Base-by-base conservation (phyloP, 805 yeast genomes). In the Yarrowia sp. region DNA sequence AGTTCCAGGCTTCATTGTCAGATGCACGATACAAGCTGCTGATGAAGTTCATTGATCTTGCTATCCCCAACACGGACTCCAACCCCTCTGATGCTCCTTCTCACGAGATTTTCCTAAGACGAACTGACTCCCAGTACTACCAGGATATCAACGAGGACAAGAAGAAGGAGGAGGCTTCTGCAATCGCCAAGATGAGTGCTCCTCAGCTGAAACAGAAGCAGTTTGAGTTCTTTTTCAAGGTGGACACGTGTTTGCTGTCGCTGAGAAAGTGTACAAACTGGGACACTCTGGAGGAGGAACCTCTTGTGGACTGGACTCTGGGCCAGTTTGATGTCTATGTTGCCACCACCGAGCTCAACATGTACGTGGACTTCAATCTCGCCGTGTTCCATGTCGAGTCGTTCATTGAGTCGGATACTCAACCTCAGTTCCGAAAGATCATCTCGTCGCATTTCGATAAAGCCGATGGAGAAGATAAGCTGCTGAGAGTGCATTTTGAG, bases 11-110 rank as follows among this genome's bases (percentile, higher is more conserved):
- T 4, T 82, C 89, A 35, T 74, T 95, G 71, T 90, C 90, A 69
- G 98, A 95, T 73, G 88, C 86, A 71, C 97, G 96, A 73, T 96
- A 96, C 76, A 89, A 91, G 74, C 85, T 91, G 1, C 78, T 95
- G 71, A 87, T 95, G 93, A 85, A 86, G 65, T 77, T 93, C 48
- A 77, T 93, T 38, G 88, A 88, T 58, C 82, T 79, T 9, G 84
- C 87, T 18, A 80, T 91, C 10, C 98, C 97, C 1, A 80, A 79
- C 11, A 70, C 71, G 41, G 71, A 71, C 22, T 79, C 78, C 10
- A 71, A 68, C 1, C 80, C 77, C 18, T 77, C 71, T 5, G 73
- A 74, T 1, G 71, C 69, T 39, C 74, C 71, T 11, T 66, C 65
- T 22, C 67, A 66, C n/a, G 51, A 58, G 1, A 58, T 58, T 33